A percentile compares a stretch with the other conserved stretches of the same genome.
Conservation (phyloP, 805 yeast species). For the Vanderwaltozyma yarrowii region DNA sequence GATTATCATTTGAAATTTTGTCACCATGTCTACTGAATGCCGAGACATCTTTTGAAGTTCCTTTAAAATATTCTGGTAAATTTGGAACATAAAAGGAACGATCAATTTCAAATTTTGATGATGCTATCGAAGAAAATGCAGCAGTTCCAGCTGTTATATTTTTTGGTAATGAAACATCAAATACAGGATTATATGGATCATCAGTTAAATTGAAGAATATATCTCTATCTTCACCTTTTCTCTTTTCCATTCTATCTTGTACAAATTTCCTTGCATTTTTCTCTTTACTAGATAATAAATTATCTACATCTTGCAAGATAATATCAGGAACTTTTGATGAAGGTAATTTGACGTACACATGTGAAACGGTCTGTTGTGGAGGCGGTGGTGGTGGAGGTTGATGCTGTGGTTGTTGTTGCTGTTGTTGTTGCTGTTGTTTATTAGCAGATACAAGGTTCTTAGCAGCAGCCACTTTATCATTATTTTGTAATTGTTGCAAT, state of each 20-base stretch:
- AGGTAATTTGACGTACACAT: conserved; percentile 79
- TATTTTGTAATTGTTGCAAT: conserved; percentile 14
- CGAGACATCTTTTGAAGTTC: conserved; percentile 16
- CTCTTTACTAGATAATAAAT: conserved; percentile 63
- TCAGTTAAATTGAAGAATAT: conserved; percentile 82
- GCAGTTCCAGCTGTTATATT: conserved; percentile 50
- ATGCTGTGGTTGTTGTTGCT: conserved; percentile 12
- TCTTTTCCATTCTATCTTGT: conserved; percentile 64
- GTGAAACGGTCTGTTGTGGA: conserved; percentile 28
- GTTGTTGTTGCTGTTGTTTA: conserved; percentile 13
- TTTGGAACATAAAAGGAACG: conserved; percentile 40
- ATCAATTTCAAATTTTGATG: conserved; percentile 55
- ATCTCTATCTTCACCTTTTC: conserved; percentile 54
- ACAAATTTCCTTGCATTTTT: conserved; percentile 76
- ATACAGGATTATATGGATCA: conserved; percentile 73
- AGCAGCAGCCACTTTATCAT: conserved; percentile 6
- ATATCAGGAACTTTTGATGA: conserved; percentile 89
- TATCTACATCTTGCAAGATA: conserved; percentile 74
- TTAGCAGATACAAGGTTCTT: conserved; percentile 1
- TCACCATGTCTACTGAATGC: conserved; percentile 26
- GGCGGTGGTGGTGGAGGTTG: conserved; percentile 14
- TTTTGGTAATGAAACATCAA: conserved; percentile 52
- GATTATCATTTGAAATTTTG: conserved; percentile 12
- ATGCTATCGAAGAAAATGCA: conserved; percentile 72
- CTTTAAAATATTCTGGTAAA: conserved; percentile 23